A percentile compares a stretch with the other conserved stretches of the same genome.
phyloP scores from a whole-genome alignment of 1,139 yeast genomes.

The Hansenula lynferdii region DNA sequence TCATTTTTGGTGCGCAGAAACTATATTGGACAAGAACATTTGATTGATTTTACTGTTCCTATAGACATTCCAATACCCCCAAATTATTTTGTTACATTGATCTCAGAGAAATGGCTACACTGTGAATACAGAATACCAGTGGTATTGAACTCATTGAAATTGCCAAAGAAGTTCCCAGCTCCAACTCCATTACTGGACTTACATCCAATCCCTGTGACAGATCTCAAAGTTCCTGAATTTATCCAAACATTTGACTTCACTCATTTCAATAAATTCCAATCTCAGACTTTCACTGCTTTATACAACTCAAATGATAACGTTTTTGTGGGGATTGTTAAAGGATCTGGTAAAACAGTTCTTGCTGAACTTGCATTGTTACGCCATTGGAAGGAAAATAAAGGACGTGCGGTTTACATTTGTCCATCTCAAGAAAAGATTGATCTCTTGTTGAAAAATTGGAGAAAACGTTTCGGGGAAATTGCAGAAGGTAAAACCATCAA shows the following conservation, averaged over 20 bases:
- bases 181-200: constrained; percentile 51
- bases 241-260: constrained; percentile 37
- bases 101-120: constrained; percentile 85
- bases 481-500: constrained; percentile 47
- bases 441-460: constrained; percentile 45
- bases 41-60: constrained; percentile 63
- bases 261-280: constrained; percentile 65
- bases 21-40: constrained; percentile 47
- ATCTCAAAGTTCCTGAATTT: constrained; percentile 45
- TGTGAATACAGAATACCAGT: constrained; percentile 64
- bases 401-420: constrained; percentile 62
- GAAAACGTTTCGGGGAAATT: constrained; percentile 35
- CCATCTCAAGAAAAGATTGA: constrained; percentile 59
- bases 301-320: constrained; percentile 55
- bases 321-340: constrained; percentile 69
- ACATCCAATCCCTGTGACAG: constrained; percentile 43
- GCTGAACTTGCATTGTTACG: constrained; percentile 71
- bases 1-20: constrained; percentile 45
- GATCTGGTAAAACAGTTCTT: constrained; percentile 68
- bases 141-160: constrained; percentile 43
- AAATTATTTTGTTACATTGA: constrained; percentile 62
- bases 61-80: constrained; percentile 58
- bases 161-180: constrained; percentile 70
- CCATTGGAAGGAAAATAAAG: constrained; percentile 62
- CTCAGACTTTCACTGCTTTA: constrained; percentile 60